Evolutionary conservation across 768 basidiomycete species (phyloP), one percentile per base, ranked within the genome.

Genomic region (Serpula lacrymans): DNA sequence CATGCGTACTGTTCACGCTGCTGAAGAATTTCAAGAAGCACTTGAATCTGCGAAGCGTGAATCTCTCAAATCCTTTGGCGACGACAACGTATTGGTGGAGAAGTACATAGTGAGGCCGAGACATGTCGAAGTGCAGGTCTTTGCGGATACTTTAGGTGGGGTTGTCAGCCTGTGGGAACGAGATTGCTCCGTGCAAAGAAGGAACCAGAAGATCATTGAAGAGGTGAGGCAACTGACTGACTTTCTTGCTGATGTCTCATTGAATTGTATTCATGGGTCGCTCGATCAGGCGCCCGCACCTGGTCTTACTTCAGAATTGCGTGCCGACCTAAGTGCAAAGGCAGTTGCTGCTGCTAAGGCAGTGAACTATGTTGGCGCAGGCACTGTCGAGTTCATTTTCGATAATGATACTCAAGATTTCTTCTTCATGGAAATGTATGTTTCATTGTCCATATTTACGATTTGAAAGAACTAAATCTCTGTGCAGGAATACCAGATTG

Each of bases 311-410:
- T 67, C 78, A 1, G 88, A 89, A 41, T 71, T 94, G 32, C 75
- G 93, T 22, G 80, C 78, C 22, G 85, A 92, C 50, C 65, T 97
- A 44, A 82, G 89, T 35, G 75, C 75, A 25, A 95, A 93, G 62
- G 93, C 94, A 3, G 76, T 94, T 17, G 89, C 88, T 34, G 93
- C 94, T n/a, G 92, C 93, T 5, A 80, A 75, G 56, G 93, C 94
- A 3, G 93, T 97, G 34, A 74, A 83, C 44, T 97, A 97, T 54
- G 82, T 89, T 23, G 91, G 91, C 23, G 91, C 91, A 8, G 90
- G 90, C 4, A 93, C 90, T 0, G 88, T 94, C n/a, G 93, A 97
- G 58, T 96, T 97, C 53, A 95, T 97, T 48, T 91, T 95, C 49
- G 93, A 97, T 59, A 93, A 90, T 47, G 85, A 93, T 57, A 88